Percentiles rank a stretch among this genome's conserved stretches.
phyloP scores from a whole-genome alignment of 257 asterid genomes.

The Solanum sitiens region DNA sequence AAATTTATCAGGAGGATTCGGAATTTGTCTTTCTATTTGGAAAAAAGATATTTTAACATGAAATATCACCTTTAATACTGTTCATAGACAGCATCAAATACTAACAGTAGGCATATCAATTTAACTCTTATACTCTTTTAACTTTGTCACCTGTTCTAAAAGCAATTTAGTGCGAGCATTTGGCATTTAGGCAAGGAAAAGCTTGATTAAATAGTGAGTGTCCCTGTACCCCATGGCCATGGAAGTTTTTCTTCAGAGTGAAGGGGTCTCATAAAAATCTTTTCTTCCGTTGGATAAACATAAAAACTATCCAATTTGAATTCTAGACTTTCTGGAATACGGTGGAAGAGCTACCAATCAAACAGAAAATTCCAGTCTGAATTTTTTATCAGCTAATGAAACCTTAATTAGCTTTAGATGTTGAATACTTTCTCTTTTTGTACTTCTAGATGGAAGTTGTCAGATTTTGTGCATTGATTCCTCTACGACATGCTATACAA shows the following conservation, averaged over 20 bases:
- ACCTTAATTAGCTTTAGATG: background rate
- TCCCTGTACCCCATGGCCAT: background rate
- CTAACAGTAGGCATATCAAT: background rate
- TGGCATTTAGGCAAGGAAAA: background rate
- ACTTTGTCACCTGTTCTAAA: background rate
- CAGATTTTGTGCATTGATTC: slow-evolving; percentile 16
- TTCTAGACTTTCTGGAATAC: background rate
- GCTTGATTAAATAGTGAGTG: background rate
- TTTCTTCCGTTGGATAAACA: background rate
- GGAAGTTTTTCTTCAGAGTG: background rate
- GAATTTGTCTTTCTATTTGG: background rate
- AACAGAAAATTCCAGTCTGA: background rate
- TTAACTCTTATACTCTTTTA: background rate
- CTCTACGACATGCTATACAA: slow-evolving; percentile 23
- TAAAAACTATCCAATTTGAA: background rate
- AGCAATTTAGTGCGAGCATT: background rate
- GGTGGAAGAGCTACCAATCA: background rate
- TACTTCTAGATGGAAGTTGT: slow-evolving; percentile 13
- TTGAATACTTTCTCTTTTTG: background rate
- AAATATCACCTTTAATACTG: background rate
- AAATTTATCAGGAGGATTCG: background rate
- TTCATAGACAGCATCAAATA: background rate
- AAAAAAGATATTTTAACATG: background rate
- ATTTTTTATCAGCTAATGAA: background rate
- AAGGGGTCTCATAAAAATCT: background rate